Conservation (phyloP, 1,139 yeast genomes). For the Pneumocystis jirovecii region DNA sequence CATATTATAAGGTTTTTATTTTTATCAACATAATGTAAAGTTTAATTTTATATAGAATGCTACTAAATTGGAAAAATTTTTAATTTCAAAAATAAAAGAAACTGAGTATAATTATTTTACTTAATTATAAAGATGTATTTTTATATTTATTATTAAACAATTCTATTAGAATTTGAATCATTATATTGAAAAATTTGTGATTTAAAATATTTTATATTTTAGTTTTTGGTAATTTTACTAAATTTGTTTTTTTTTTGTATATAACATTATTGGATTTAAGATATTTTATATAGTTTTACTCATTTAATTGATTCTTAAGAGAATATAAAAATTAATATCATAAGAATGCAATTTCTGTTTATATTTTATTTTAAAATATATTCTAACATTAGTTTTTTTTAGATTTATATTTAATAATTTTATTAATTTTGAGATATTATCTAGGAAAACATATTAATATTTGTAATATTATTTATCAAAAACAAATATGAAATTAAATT, state of each 20-base stretch:
- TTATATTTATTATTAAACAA: background rate
- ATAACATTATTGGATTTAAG: background rate
- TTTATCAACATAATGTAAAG: background rate
- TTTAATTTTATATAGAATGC: conserved; percentile 4
- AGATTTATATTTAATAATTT: background rate
- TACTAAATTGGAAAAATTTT: conserved; percentile 7
- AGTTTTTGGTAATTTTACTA: background rate
- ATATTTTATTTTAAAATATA: background rate
- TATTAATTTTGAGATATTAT: background rate
- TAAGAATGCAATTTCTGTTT: background rate
- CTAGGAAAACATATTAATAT: background rate
- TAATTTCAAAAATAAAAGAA: conserved; percentile 8
- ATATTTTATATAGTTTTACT: background rate
- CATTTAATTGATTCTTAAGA: background rate
- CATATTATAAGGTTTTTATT: conserved; percentile 44
- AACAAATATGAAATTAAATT: no score
- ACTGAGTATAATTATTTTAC: background rate
- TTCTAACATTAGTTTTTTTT: background rate
- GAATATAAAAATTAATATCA: background rate
- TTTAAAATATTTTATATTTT: background rate
- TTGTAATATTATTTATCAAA: no score
- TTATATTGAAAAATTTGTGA: background rate
- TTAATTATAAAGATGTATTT: background rate
- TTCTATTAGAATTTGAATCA: background rate
- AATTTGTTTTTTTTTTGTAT: background rate